A percentile compares a stretch with the other conserved stretches of the same genome.
These are phyloP conservation scores for Pseudogymnoascus sp. DNA, from an alignment of 2,329 filamentous ascomycete genomes.

Conservation along the genomic window DNA sequence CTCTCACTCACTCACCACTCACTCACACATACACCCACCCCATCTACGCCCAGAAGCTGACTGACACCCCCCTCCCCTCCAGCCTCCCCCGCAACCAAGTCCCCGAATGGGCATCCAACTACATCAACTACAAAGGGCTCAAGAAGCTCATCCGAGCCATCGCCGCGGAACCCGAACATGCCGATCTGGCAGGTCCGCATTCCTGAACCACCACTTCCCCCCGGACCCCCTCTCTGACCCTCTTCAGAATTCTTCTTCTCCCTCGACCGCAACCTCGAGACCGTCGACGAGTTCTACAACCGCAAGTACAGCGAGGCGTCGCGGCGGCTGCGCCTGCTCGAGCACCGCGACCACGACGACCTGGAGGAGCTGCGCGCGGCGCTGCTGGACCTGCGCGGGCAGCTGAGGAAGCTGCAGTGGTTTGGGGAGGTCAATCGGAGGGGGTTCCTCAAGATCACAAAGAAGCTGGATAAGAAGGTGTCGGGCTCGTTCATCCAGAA, in stretches of 20 bases:
- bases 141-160: constrained; percentile 89
- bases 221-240: constrained; percentile 31
- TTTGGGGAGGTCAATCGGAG: constrained; percentile 94
- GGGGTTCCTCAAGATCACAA: constrained; percentile 97
- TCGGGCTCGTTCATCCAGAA: constrained; percentile 67
- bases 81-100: constrained; percentile 74
- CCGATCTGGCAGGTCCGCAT: constrained; percentile 80
- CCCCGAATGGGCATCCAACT: constrained; percentile 74
- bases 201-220: constrained; percentile 18
- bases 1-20: constrained; percentile 8
- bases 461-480: constrained; percentile 96
- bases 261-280: constrained; percentile 92
- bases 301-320: constrained; percentile 83
- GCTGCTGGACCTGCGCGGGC: constrained; percentile 76
- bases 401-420: constrained; percentile 89
- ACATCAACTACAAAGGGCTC: constrained; percentile 84
- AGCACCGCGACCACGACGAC: constrained; percentile 78
- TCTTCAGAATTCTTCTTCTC: constrained; percentile 86
- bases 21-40: not conserved
- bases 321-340: constrained; percentile 73
- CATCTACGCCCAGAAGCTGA: not conserved
- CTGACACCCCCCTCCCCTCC: constrained; percentile 14
- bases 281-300: constrained; percentile 95
- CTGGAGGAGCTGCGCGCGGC: constrained; percentile 85
- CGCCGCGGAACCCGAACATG: constrained; percentile 54